Evolutionary conservation across 1,284 basidiomycete genomes (phyloP), one percentile per base, ranked within the genome.

Genomic region (Heterobasidion annosum): DNA sequence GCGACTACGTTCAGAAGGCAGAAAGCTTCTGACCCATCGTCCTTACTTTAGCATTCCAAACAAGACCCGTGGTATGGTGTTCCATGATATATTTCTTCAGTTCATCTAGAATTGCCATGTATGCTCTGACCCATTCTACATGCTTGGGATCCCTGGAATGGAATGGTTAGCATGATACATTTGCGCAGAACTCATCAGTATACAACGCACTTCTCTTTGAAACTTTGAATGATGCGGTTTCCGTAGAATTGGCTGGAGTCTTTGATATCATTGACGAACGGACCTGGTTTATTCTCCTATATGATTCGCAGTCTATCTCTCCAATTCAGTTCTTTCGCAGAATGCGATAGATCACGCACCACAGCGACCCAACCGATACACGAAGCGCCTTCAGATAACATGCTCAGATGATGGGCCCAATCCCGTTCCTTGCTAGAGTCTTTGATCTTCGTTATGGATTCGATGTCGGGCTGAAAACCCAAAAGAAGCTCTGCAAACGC

Each of bases 331-430:
- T 15, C 48, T 19, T 33, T 34, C 48, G 51, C 32, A 34, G 35
- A 2, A 15, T 16, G 51, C 42, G 3, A 19, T 37, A 19, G 8
- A 46, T 25, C 13, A 73, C 83, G 68, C 63, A 93, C 93, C 53
- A 86, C 76, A 49, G 87, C 81, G 48, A 99, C 84, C 96, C 96
- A 99, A n/a, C 88, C 95, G 53, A 92, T 82, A n/a, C 81, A 85
- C 8, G 87, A 78, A 1, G 85, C 86, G 12, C 91, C 93, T 65
- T 97, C 95, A 12, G 85, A 82, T 37, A 98, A 74, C 37, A 86
- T 81, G 40, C 81, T 86, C 45, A 98, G 74, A 65, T 96, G 93
- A 51, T 83, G 84, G 60, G 82, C 85, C 81, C 88, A 93, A 53
- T 91, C 88, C 57, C 90, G 76, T 55, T 93, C 91, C 64, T 83